Evolutionary conservation across 352 stramenopile genomes (phyloP).

Genomic region (Pilasporangium apinafurcum): DNA sequence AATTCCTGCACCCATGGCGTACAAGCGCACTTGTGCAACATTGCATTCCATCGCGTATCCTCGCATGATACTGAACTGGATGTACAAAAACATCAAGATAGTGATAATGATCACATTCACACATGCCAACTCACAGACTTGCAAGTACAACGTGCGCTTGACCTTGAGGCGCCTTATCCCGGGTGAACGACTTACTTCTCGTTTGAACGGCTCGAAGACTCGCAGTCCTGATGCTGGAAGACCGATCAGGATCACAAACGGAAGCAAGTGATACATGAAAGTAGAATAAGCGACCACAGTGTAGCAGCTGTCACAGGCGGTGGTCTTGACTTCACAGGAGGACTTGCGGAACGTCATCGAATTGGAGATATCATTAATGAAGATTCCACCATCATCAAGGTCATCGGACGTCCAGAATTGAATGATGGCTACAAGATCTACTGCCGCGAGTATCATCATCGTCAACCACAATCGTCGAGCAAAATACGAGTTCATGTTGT

Average conservation of each 20-base stretch:
- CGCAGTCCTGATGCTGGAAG: constrained; percentile 55
- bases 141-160: constrained; percentile 65
- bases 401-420: constrained; percentile 33
- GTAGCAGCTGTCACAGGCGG: constrained; percentile 47
- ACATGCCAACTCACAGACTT: constrained; percentile 62
- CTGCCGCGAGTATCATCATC: constrained; percentile 29
- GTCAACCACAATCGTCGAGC: constrained; percentile 48
- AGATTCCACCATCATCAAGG: constrained; percentile 37
- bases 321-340: constrained; percentile 13
- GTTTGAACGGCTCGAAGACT: constrained; percentile 66
- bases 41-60: constrained; percentile 65
- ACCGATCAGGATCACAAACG: constrained; percentile 54
- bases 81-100: constrained; percentile 55
- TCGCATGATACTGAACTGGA: constrained; percentile 52
- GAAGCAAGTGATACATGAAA: constrained; percentile 61
- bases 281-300: constrained; percentile 58
- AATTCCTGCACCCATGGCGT: constrained; percentile 34
- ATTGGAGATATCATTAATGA: constrained; percentile 27
- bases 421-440: constrained; percentile 38
- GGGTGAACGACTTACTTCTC: constrained; percentile 11
- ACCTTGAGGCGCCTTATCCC: too few species aligned
- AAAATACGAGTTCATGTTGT: constrained; percentile 79
- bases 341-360: constrained; percentile 38
- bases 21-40: constrained; percentile 19
- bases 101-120: constrained; percentile 46